Conservation (phyloP, 257 asterid species). For the Catharanthus roseus region DNA sequence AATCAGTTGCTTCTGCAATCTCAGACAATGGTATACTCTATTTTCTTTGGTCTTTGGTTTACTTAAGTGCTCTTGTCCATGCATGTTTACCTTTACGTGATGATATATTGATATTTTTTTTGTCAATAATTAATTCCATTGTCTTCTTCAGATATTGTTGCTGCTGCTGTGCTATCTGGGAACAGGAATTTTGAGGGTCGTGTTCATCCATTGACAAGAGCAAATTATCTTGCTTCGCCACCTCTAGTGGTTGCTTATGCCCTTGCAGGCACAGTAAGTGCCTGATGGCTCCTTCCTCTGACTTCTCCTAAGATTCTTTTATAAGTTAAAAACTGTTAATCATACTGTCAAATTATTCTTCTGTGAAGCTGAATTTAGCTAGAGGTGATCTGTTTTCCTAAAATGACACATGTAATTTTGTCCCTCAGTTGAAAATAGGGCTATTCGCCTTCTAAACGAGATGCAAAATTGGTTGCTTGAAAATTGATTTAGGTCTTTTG, state of each 20-base stretch:
- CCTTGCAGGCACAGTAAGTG: constrained; percentile 92
- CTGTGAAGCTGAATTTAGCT: not conserved
- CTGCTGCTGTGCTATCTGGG: constrained; percentile 96
- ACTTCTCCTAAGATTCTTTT: no score
- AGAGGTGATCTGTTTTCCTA: not conserved
- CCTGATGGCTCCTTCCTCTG: not conserved
- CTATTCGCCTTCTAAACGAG: not conserved
- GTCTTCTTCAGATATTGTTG: constrained; percentile 69
- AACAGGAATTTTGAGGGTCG: constrained; percentile 97
- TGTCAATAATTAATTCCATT: constrained; percentile 9
- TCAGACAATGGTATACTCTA: constrained; percentile 63
- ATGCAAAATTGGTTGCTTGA: not conserved
- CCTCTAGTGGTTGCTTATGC: constrained; percentile 98
- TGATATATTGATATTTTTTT: constrained; percentile 2
- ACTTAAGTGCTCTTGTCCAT: not conserved
- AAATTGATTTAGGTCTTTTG: not conserved
- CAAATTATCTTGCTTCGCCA: constrained; percentile 97
- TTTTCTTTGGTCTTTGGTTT: not conserved
- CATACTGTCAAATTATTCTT: no score
- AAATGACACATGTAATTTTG: no score
- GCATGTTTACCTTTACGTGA: not conserved
- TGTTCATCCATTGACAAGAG: constrained; percentile 90
- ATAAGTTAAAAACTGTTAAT: no score
- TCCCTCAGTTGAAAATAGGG: not conserved
- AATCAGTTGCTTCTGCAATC: constrained; percentile 77